Base-by-base conservation (phyloP, 169 alveolate species). In the Pseudocohnilembus persalinus region DNA sequence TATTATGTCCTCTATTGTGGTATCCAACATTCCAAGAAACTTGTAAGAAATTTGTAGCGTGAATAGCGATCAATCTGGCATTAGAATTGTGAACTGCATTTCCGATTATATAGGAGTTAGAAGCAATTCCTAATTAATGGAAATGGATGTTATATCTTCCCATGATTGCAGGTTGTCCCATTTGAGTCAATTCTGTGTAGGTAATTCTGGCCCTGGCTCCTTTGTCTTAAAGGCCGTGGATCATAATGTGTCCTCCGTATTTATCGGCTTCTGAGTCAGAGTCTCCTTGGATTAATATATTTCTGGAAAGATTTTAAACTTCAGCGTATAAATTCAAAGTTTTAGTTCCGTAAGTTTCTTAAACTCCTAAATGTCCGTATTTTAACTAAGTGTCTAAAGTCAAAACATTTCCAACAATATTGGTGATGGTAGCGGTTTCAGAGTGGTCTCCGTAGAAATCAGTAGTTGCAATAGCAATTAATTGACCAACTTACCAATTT, bases 91-190 rank as follows among this genome's bases (percentile, higher is more conserved):
- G 95, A 30, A 91, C 79, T 6, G 97, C 73, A 76, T 87, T 90
- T 31, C 93, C 93, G 74, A 64, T 83, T 4, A 94, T 83, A 85
- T 90, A 92, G 32, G 94, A 89, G 0, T 83, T 88, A 63, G 84
- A 81, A 6, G 90, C 96, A 29, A 63, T 87, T 72, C 94, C 94
- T 31, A 89, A 83, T 92, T 92, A 75, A 81, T 94, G 97, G 87
- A 84, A 92, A 73, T 94, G 97, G 26, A 93, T 77, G 0, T 95
- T 91, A 77, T 94, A 94, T 76, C 97, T 89, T 25, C 97, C 97
- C 4, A 92, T 87, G 34, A 83, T 83, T 68, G 77, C 81, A 74
- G 96, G 95, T 80, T 94, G 92, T 11, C 96, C 97, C 1, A 88
- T 92, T 31, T 89, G 29, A n/a, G 31, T 76, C 34, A 92, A 82